Conservation (phyloP, 2,329 filamentous ascomycete genomes). For the Neonectria hederae region DNA sequence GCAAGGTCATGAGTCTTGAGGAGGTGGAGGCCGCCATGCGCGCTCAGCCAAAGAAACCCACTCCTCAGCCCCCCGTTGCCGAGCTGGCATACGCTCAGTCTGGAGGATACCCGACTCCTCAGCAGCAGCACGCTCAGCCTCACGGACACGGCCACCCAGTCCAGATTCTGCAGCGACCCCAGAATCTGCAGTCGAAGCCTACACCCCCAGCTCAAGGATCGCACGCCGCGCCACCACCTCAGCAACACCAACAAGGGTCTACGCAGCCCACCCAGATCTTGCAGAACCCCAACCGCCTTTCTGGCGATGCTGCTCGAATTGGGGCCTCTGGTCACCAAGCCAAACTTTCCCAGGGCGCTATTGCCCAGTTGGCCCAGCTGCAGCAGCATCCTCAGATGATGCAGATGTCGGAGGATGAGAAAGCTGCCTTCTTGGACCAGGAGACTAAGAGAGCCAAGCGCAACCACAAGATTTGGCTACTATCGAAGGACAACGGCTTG, state of each 20-base stretch:
- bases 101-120: constrained; percentile 37
- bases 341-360: constrained; percentile 63
- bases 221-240: constrained; percentile 37
- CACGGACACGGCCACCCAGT: constrained; percentile 59
- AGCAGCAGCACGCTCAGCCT: constrained; percentile 47
- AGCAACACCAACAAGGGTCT: constrained; percentile 51
- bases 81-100: constrained; percentile 44
- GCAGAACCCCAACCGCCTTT: constrained; percentile 78
- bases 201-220: constrained; percentile 48
- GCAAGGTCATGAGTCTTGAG: constrained; percentile 94
- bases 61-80: constrained; percentile 44
- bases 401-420: constrained; percentile 84
- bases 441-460: constrained; percentile 95
- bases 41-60: constrained; percentile 67
- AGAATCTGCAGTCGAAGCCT: constrained; percentile 53
- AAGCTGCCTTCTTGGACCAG: constrained; percentile 83
- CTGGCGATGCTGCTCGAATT: constrained; percentile 56
- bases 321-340: constrained; percentile 50
- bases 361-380: constrained; percentile 45
- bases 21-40: constrained; percentile 96
- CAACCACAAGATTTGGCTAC: constrained; percentile 95
- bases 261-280: constrained; percentile 77
- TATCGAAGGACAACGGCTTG: constrained; percentile 93
- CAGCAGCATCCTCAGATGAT: constrained; percentile 60
- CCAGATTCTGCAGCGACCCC: constrained; percentile 65